Percentiles rank a stretch among this genome's conserved stretches.
Conservation (phyloP, 768 basidiomycete species). For the Rickenella mellea region DNA sequence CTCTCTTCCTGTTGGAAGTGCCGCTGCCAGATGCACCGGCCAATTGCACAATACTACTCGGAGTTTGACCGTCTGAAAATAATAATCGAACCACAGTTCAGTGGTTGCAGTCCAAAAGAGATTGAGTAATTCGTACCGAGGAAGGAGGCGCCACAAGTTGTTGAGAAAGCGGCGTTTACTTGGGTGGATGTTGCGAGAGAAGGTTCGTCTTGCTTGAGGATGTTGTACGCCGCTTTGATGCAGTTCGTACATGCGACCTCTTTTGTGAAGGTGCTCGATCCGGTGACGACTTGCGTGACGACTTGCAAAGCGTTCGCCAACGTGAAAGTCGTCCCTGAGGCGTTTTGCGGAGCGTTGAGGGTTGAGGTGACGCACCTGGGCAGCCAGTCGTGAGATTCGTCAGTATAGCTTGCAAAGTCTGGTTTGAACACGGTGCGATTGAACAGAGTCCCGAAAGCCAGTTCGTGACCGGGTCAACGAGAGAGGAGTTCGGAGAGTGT, state of each 20-base stretch:
- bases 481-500: slow-evolving; percentile 19
- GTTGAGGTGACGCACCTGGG: slow-evolving; percentile 38
- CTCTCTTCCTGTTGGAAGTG: no score
- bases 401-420: slow-evolving; percentile 45
- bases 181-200: slow-evolving; percentile 9
- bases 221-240: slow-evolving; percentile 20
- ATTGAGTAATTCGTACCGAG: slow-evolving; percentile 17
- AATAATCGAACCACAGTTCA: no score
- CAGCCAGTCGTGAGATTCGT: slow-evolving; percentile 46
- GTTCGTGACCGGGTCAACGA: slow-evolving; percentile 36
- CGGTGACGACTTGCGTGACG: slow-evolving; percentile 4
- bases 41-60: no score
- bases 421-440: slow-evolving; percentile 45
- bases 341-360: slow-evolving; percentile 22
- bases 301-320: slow-evolving; percentile 11
- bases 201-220: slow-evolving; percentile 15
- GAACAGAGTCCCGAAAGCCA: slow-evolving; percentile 57
- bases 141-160: slow-evolving; percentile 21
- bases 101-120: no score
- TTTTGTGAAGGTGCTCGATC: slow-evolving; percentile 6
- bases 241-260: slow-evolving; percentile 25
- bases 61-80: no score
- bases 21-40: no score
- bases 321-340: slow-evolving; percentile 17
- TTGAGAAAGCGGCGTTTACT: slow-evolving; percentile 8